Evolutionary conservation across 2,329 filamentous ascomycete genomes (phyloP), one percentile per base, ranked within the genome.

Genomic region (Elsinoe perseae): DNA sequence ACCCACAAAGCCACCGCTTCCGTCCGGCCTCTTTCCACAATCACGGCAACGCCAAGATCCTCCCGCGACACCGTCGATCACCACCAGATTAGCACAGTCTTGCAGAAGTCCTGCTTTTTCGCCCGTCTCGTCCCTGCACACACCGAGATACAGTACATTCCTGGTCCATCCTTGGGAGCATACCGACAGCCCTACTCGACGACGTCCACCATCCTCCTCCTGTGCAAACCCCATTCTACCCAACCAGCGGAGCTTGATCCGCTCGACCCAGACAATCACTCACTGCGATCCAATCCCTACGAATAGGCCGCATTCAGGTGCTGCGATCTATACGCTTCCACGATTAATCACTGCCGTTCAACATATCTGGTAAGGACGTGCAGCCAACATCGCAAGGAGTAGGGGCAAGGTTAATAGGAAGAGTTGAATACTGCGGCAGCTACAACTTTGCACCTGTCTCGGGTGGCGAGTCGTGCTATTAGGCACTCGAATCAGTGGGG

Each of bases 391-490:
- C 12, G 32, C 32, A 14, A 36, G 3, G 32, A n/a, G 5, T 14
- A 9, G 32, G 12, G 4, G 32, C 9, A 36, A 5, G 12, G 12
- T 12, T 14, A 36, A 12, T 6, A 5, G 32, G n/a, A 36, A 36
- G 32, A 36, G 32, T 7, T 14, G 12, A 12, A 36, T 14, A 5
- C 32, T 6, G 32, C 32, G 12, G 10, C 12, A 36, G 4, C 32
- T 36, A 36, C 32, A 36, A 12, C n/a, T 14, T 36, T 5, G 32
- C 4, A 6, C 4, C 5, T 25, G n/a, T 32, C 14, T 16, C 8
- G 3, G 32, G 50, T 53, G 50, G 50, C 50, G 21, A 53, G 28
- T 40, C 50, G 50, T 53, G 50, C 50, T 53, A 53, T 53, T 53
- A 53, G 50, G 50, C 50, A 53, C 50, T 27, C 14, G 14, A 34